These are phyloP conservation scores for Torulaspora pretoriensis DNA, from an alignment of 1,139 yeast species.

Conservation along the genomic window DNA sequence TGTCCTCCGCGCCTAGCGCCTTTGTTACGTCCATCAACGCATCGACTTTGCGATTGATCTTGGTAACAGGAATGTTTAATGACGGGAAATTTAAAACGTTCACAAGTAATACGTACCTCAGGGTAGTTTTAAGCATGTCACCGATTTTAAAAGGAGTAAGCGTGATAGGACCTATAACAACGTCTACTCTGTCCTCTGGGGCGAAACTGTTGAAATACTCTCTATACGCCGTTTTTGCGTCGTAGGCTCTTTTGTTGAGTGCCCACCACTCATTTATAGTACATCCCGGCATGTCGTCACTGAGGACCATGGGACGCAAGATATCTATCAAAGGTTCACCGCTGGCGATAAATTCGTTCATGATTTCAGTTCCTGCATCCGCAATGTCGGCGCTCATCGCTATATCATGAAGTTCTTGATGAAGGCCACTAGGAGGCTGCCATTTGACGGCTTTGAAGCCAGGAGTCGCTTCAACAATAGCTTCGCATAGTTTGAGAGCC, in stretches of 20 bases:
- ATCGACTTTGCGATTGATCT: conserved; percentile 43
- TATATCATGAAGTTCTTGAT: conserved; percentile 12
- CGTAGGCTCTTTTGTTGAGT: conserved; percentile 14
- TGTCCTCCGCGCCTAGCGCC: conserved; percentile 34
- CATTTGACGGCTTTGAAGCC: conserved; percentile 16
- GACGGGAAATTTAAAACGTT: conserved; percentile 52
- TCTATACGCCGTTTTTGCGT: conserved; percentile 15
- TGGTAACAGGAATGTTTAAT: conserved; percentile 50
- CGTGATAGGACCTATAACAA: conserved; percentile 16
- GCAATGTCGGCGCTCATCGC: conserved; percentile 20
- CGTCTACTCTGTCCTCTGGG: conserved; percentile 13
- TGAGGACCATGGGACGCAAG: conserved; percentile 12
- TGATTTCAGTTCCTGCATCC: conserved; percentile 19
- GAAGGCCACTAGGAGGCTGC: conserved; percentile 15
- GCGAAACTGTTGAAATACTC: conserved; percentile 15
- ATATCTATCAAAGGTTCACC: conserved; percentile 18
- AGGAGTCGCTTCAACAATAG: conserved; percentile 11
- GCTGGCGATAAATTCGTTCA: conserved; percentile 11
- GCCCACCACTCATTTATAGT: conserved; percentile 21
- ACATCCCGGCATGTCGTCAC: conserved; percentile 6
- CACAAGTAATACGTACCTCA: conserved; percentile 44
- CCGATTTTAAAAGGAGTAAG: conserved; percentile 32
- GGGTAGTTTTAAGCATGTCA: conserved; percentile 26
- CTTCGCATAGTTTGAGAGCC: conserved; percentile 18
- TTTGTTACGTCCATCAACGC: conserved; percentile 29